These are phyloP conservation scores for Coccomyxa sp. DNA, from an alignment of 139 green algal genomes.

Conservation along the genomic window DNA sequence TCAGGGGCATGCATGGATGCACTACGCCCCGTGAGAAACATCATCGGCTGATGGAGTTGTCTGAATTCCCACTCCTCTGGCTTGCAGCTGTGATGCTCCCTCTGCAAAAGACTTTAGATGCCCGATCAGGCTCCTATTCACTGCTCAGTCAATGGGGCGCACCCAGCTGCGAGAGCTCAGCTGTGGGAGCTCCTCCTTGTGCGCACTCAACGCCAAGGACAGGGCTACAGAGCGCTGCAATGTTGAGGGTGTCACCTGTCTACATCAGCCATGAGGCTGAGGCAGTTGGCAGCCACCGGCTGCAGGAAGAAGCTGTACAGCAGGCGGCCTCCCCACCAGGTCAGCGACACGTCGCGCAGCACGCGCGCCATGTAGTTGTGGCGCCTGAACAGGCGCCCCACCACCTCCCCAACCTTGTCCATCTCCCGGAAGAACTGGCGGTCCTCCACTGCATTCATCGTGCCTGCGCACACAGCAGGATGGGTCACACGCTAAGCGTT, in stretches of 20 bases:
- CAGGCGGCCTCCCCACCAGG: not conserved
- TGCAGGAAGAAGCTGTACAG: conserved; percentile 3
- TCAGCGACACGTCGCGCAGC: not conserved
- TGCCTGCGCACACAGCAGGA: conserved; percentile 3
- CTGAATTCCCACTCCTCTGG: too few species aligned
- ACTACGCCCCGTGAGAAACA: not conserved
- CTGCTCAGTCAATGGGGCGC: not conserved
- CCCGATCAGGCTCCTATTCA: not conserved
- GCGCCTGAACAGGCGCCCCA: not conserved
- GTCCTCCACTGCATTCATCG: not conserved
- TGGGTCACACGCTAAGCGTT: not conserved
- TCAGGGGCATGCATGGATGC: not conserved
- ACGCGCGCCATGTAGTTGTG: not conserved
- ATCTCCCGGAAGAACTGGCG: not conserved
- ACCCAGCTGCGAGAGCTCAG: not conserved
- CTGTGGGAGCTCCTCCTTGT: not conserved
- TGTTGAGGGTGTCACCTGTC: too few species aligned
- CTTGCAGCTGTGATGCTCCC: not conserved
- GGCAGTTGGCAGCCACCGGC: not conserved
- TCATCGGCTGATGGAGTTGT: too few species aligned
- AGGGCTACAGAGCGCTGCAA: not conserved
- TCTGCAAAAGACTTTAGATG: not conserved
- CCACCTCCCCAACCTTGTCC: not conserved
- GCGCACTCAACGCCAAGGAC: not conserved
- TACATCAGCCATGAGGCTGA: conserved; percentile 1